Evolutionary conservation across 352 stramenopile genomes (phyloP), one percentile per base, ranked within the genome.

Genomic region (Pythium vanterpoolii): DNA sequence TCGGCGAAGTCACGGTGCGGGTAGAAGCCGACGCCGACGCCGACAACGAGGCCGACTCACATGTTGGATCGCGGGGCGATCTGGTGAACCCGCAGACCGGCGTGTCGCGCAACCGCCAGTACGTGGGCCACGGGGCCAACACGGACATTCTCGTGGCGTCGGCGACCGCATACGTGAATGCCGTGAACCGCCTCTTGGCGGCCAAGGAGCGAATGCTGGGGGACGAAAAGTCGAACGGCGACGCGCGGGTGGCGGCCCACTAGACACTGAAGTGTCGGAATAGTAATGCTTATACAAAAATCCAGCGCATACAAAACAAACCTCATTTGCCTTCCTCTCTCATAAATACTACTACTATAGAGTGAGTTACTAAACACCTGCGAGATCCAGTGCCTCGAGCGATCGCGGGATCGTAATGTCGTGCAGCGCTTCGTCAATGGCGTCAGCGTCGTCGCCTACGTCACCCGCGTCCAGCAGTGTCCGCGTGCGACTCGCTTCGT

Each of bases 91-190:
- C 87, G 26, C 87, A 96, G 79, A 96, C 87, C 8, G 87, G 83
- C 62, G 69, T 86, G 31, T 67, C 74, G 18, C 86, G 83, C 62
- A 80, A 84, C 67, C 83, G 86, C 53, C 88, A 94, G 66, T 96
- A 94, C 68, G 88, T 95, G 18, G 87, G 87, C 54, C 85, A 95
- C 68, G 87, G 87, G 42, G 87, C 87, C 31, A 93, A 96, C 77
- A 94, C 82, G 31, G 87, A 96, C 67, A 96, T 96, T 53, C 69
- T 96, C 28, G 87, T 96, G 18, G 85, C 87, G 3, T 93, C 83
- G 1, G 88, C 88, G 36, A 95, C 86, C 21, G 87, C 87, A 3
- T 96, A 96, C 64, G 76, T 96, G 40, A 94, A 92, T 64, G 87
- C 87, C 14, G 76, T 95, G 23, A 96, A 96, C 73, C 85, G 87